Evolutionary conservation across 2,329 filamentous ascomycete genomes (phyloP), one percentile per base, ranked within the genome.

Genomic region (Nemania sp.): DNA sequence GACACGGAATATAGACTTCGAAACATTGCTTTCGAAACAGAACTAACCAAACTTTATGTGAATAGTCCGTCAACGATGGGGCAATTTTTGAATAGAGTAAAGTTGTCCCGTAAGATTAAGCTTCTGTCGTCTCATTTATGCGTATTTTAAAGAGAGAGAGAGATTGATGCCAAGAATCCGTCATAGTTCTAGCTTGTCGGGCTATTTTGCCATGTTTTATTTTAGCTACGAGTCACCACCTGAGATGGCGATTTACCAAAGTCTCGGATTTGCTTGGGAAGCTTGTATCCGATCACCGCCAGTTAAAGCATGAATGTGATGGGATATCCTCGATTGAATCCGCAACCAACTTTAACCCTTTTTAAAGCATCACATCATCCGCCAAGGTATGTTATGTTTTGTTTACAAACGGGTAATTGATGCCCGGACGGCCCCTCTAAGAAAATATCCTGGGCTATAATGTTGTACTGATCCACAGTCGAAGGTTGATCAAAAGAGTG

Each of bases 251-350:
- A 47, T 52, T 24, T 7, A 26, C n/a, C 10, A 15, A 8, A 57
- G 22, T 41, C 26, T n/a, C 20, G n/a, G 20, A 10, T 52, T 26
- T 51, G 13, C 47, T 26, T n/a, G 20, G 47, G 41, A 24, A 57
- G 47, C 15, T 6, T 27, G 22, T 24, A 27, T 51, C 18, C n/a
- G 43, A 13, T 51, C 13, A 59, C 49, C 57, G 15, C 7, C 24
- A 51, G 6, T 15, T 22, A 55, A 52, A 10, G 59, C 63, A 66
- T 69, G 27, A 66, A 66, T 62, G 27, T 59, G 54, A 66, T 43
- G 32, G 47, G 24, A 24, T 55, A 51, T 32, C 26, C 5, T 57
- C 38, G 61, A 52, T 51, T 61, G n/a, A 43, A 58, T 43, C 32
- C 20, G 20, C 27, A 18, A 43, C 47, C 41, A 22, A 53, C 62